phyloP scores from a whole-genome alignment of 2,329 filamentous ascomycete genomes.

The Pseudogymnoascus sp. region DNA sequence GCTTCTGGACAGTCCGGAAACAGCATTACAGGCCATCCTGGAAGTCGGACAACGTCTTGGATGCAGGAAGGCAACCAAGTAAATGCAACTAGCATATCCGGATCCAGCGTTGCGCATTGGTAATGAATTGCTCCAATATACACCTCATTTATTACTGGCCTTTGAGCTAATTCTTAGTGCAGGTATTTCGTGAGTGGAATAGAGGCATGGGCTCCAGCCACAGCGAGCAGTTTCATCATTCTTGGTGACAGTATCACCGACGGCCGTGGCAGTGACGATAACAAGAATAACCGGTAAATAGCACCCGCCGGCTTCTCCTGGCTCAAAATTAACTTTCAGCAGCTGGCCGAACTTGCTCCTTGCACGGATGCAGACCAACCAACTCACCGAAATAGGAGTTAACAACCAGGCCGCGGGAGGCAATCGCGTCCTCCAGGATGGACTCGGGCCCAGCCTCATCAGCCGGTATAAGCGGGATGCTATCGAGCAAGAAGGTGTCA shows the following conservation, averaged over 20 bases:
- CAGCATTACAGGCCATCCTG: slow-evolving; percentile 56
- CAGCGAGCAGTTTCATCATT: slow-evolving; percentile 41
- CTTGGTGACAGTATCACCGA: slow-evolving; percentile 62
- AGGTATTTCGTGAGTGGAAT: slow-evolving; percentile 54
- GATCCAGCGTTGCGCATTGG: slow-evolving; percentile 33
- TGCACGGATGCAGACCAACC: slow-evolving; percentile 39
- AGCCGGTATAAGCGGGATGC: slow-evolving; percentile 57
- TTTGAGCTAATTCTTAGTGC: slow-evolving; percentile 12
- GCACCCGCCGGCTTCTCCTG: background rate
- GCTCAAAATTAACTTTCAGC: background rate
- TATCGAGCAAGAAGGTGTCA: slow-evolving; percentile 46
- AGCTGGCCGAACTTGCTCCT: slow-evolving; percentile 52
- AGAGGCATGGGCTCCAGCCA: slow-evolving; percentile 44
- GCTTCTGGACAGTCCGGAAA: slow-evolving; percentile 46
- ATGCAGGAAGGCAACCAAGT: slow-evolving; percentile 48
- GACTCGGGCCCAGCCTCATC: slow-evolving; percentile 53
- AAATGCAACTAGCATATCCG: slow-evolving; percentile 35
- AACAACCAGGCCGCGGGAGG: slow-evolving; percentile 61
- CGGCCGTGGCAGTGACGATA: slow-evolving; percentile 52
- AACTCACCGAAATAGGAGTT: slow-evolving; percentile 43
- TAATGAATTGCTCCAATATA: slow-evolving; percentile 9
- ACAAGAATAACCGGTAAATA: slow-evolving; percentile 47
- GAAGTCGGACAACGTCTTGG: slow-evolving; percentile 55
- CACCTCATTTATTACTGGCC: background rate
- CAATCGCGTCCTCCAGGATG: slow-evolving; percentile 55